Base-by-base conservation (phyloP, 108 stramenopile species). In the Bacterosira constricta region DNA sequence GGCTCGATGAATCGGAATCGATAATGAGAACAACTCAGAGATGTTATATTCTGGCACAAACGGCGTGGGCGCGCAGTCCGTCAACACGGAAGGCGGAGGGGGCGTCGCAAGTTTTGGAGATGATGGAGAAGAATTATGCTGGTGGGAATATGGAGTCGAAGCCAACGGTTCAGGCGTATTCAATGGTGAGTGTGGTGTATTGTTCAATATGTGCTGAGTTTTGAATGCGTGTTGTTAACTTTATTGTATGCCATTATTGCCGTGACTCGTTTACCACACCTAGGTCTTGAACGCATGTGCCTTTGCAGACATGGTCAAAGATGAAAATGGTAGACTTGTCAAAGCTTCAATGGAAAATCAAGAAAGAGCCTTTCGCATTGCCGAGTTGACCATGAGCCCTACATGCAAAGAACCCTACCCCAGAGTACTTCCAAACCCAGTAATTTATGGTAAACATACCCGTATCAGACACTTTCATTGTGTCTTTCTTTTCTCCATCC, bases 231-330 rank as follows among this genome's bases (percentile, higher is more conserved):
- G 30, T 21, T 13, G n/a, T 32, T 26, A 34, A n/a, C 11, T 50
- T 31, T 0, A 30, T 35, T 31, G n/a, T 31, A 51, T 54, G 53
- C 11, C 18, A 32, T 54, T 31, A 32, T 27, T 56, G 10, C 34
- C 7, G 1, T 34, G 26, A 9, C 53, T 54, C 32, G 1, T 17
- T 53, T 27, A 9, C 4, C 17, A 49, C 20, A 3, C 32, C 1
- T 34, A 71, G 70, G 70, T 90, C n/a, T 60, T 90, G 18, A 88
- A 90, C 53, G 79, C 87, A 23, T 87, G 85, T 64, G 89, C 89
- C 9, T 88, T 88, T 72, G 73, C 85, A 3, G 82, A 79, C 23
- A 52, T 56, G 3, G 71, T 60, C 2, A 66, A 72, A 50, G 77
- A 77, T 66, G 64, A 64, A 29, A 47, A 51, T 15, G 76, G 76